phyloP scores from a whole-genome alignment of 192 early-diverging fungal species.

The Geranomyces michiganensis region DNA sequence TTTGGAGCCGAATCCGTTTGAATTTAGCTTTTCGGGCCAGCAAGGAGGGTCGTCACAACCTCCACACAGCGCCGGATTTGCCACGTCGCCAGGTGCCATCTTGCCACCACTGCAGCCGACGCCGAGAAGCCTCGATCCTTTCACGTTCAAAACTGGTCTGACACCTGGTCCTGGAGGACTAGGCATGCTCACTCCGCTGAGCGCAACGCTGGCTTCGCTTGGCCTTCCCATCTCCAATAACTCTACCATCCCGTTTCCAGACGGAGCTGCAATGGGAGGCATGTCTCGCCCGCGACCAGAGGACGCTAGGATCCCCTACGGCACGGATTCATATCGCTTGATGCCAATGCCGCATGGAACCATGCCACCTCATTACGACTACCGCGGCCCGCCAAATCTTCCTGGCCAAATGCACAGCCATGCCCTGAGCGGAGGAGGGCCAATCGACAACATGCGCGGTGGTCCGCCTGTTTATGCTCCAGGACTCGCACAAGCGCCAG shows the following conservation, averaged over 20 bases:
- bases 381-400: not conserved
- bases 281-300: not conserved
- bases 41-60: constrained; percentile 30
- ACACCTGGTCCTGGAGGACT: constrained; percentile 25
- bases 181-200: constrained; percentile 23
- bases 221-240: constrained; percentile 1
- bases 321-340: not conserved
- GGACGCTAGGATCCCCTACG: not conserved
- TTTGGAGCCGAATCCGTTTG: constrained; percentile 88
- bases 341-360: not conserved
- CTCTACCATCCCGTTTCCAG: constrained; percentile 4
- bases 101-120: constrained; percentile 61
- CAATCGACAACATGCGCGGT: too few relatives aligned
- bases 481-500: not conserved
- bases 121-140: constrained; percentile 21
- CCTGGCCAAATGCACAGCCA: not conserved
- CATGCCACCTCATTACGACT: not conserved
- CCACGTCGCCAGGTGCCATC: constrained; percentile 53
- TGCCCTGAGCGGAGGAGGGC: too few relatives aligned
- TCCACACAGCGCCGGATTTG: constrained; percentile 26
- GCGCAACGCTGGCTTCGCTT: constrained; percentile 23
- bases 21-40: constrained; percentile 71
- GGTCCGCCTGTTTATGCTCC: too few relatives aligned
- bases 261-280: not conserved
- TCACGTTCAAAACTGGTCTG: constrained; percentile 22